phyloP scores from a whole-genome alignment of 352 stramenopile genomes.

The Pythium aquatile region DNA sequence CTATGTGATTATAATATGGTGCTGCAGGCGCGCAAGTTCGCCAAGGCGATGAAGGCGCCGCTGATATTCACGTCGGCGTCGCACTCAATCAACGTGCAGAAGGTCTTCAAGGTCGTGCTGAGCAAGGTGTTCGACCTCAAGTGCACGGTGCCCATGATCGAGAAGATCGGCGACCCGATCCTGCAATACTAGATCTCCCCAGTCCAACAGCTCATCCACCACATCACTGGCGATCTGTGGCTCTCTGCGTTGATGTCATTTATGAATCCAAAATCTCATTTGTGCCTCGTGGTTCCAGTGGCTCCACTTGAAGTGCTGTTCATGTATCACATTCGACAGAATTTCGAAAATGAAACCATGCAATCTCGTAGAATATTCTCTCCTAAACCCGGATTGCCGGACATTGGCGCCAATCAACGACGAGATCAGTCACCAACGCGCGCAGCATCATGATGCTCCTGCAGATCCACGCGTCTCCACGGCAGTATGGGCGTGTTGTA shows the following conservation, averaged over 20 bases:
- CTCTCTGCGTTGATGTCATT: neutral
- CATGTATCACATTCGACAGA: slow-evolving; percentile 16
- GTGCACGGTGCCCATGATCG: slow-evolving; percentile 92
- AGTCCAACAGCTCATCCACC: neutral
- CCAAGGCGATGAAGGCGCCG: slow-evolving; percentile 94
- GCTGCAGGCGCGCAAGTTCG: slow-evolving; percentile 89
- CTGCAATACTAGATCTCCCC: slow-evolving; percentile 62
- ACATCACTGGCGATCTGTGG: neutral
- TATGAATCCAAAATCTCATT: slow-evolving; percentile 1
- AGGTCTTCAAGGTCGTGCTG: slow-evolving; percentile 95
- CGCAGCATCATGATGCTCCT: neutral
- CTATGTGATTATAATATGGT: neutral
- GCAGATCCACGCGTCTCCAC: neutral
- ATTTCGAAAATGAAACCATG: neutral
- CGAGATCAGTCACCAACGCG: neutral
- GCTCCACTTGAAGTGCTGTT: neutral
- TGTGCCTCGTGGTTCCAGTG: neutral
- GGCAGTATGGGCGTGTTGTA: neutral
- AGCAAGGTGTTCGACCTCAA: slow-evolving; percentile 94
- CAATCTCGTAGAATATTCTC: slow-evolving; percentile 3
- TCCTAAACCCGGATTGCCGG: slow-evolving; percentile 21
- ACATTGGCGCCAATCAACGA: neutral
- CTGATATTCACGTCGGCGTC: slow-evolving; percentile 93
- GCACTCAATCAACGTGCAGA: slow-evolving; percentile 95
- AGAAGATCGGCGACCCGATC: slow-evolving; percentile 90